Conservation (phyloP, 1,139 yeast species). For the Suhomyces panamericanus region DNA sequence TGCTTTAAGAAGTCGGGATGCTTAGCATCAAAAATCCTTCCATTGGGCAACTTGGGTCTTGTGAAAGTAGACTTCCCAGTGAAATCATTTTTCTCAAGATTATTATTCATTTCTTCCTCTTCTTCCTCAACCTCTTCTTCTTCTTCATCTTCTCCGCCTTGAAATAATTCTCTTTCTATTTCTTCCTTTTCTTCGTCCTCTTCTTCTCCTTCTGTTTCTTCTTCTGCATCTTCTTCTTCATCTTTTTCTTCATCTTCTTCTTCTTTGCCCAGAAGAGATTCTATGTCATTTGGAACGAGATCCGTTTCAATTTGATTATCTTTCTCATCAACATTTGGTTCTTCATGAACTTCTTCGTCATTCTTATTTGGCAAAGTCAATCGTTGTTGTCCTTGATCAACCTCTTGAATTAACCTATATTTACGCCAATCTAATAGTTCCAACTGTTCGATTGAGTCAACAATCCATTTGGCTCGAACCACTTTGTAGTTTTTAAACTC, state of each 20-base stretch:
- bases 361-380: slow-evolving; percentile 19
- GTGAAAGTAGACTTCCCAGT: not conserved
- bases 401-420: slow-evolving; percentile 55
- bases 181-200: slow-evolving; percentile 3
- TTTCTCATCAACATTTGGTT: too few species aligned
- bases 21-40: slow-evolving; percentile 53
- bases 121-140: not conserved
- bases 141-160: too few species aligned
- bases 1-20: slow-evolving; percentile 72
- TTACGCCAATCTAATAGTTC: slow-evolving; percentile 65
- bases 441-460: slow-evolving; percentile 54
- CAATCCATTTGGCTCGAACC: slow-evolving; percentile 81
- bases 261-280: not conserved
- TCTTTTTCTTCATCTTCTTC: slow-evolving; percentile 9
- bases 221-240: not conserved
- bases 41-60: not conserved
- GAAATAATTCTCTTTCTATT: not conserved
- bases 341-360: too few species aligned
- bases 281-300: too few species aligned
- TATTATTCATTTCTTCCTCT: too few species aligned
- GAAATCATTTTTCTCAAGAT: not conserved
- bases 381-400: slow-evolving; percentile 51
- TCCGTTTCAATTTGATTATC: too few species aligned
- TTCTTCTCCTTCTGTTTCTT: not conserved
- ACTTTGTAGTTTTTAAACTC: slow-evolving; percentile 71